Evolutionary conservation across 371 early-diverging fungal species (phyloP).

Genomic region (Nematocida ausubeli): DNA sequence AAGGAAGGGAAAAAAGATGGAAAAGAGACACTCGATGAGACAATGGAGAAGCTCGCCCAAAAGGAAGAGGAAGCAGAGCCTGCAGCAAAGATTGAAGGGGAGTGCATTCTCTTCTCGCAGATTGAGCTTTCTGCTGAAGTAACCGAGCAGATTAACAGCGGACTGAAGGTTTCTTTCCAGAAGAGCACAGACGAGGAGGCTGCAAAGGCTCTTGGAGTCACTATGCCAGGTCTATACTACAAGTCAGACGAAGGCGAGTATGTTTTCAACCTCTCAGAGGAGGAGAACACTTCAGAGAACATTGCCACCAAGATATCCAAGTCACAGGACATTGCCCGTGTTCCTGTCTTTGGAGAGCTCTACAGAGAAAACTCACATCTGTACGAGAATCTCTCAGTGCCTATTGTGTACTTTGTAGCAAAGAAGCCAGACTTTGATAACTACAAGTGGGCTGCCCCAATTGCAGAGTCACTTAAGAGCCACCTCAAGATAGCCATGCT

Average conservation of each 20-base stretch:
- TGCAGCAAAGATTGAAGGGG: neutral
- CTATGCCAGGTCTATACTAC: conserved; percentile 46
- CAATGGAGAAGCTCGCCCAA: neutral
- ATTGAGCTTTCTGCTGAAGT: neutral
- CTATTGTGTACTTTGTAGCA: conserved; percentile 21
- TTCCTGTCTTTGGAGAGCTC: conserved; percentile 36
- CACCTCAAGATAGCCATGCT: conserved; percentile 34
- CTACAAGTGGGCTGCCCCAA: neutral
- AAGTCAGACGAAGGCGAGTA: conserved; percentile 13
- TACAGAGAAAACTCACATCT: conserved; percentile 14
- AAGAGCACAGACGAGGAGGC: conserved; percentile 17
- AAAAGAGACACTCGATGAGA: neutral
- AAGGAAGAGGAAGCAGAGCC: neutral
- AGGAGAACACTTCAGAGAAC: neutral
- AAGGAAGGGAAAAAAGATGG: neutral
- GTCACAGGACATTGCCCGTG: conserved; percentile 3
- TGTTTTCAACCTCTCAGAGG: neutral
- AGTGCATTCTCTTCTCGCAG: conserved; percentile 24
- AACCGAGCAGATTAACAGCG: neutral
- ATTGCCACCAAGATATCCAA: neutral
- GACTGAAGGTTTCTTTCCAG: neutral
- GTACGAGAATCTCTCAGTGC: conserved; percentile 28
- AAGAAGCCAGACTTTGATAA: neutral
- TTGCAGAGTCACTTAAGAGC: conserved; percentile 16
- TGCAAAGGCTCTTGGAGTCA: neutral